phyloP scores from a whole-genome alignment of 2,329 filamentous ascomycete species.

The Pezicula radicicola region DNA sequence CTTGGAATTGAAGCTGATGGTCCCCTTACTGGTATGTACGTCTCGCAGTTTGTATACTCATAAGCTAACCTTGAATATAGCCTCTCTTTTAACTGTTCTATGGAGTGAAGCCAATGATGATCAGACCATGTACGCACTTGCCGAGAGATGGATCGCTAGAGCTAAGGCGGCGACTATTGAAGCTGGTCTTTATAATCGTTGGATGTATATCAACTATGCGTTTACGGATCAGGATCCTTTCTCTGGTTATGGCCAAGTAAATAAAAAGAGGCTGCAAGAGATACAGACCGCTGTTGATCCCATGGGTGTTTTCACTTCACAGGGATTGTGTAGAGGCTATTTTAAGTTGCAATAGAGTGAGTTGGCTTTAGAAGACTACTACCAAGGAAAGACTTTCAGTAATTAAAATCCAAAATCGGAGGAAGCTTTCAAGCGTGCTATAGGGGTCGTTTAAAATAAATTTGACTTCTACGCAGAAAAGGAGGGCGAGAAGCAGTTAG shows the following conservation, averaged over 20 bases:
- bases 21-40: conserved; percentile 10
- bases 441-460: no score
- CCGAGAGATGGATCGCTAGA: neutral
- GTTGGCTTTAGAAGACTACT: no score
- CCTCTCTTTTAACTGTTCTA: neutral
- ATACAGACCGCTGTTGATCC: conserved; percentile 8
- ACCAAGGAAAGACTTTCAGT: no score
- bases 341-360: neutral
- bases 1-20: conserved; percentile 15
- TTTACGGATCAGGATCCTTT: conserved; percentile 5
- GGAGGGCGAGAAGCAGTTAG: no score
- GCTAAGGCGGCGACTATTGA: neutral
- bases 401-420: no score
- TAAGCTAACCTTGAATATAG: neutral
- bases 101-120: conserved; percentile 1
- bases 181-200: conserved; percentile 4
- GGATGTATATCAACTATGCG: conserved; percentile 8
- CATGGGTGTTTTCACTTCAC: conserved; percentile 6
- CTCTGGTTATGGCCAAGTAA: conserved; percentile 5
- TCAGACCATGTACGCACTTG: neutral
- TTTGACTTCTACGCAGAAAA: no score
- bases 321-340: conserved; percentile 2
- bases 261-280: conserved; percentile 1
- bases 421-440: no score
- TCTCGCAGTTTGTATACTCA: neutral